Evolutionary conservation across 2,329 filamentous ascomycete species (phyloP), one percentile per base, ranked within the genome.

Genomic region (Aspergillus sp.): DNA sequence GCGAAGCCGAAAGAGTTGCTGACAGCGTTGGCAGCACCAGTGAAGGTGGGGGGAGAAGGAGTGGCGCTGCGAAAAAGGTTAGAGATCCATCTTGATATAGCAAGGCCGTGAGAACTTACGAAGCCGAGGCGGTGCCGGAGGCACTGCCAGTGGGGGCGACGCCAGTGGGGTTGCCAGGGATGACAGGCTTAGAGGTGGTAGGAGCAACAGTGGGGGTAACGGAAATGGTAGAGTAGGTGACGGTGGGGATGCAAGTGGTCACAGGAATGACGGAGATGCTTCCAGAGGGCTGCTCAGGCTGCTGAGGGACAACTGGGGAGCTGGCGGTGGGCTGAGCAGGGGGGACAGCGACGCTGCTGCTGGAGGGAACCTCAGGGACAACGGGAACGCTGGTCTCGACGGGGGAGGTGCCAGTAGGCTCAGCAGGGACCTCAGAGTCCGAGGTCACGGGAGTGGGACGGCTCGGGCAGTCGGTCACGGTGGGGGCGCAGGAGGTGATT

Each of bases 381-480:
- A 43, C 48, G 24, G 58, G 36, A 26, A 50, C 24, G 48, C 34
- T 44, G 24, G 49, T 18, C 15, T 18, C 13, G n/a, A 44, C 41
- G 26, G 41, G 48, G 20, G 41, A 42, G 26, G 48, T 38, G 3
- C 43, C 53, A 15, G 58, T 50, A 24, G 57, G 48, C 32, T 48
- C 48, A 48, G 34, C 51, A 48, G 55, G 17, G 53, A 47, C 8
- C 56, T 61, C n/a, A n/a, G 57, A 58, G 68, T 61, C 57, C 63
- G 64, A 60, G n/a, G n/a, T n/a, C n/a, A n/a, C n/a, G n/a, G n/a
- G n/a, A n/a, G n/a, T n/a, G n/a, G n/a, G n/a, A n/a, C n/a, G n/a
- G n/a, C n/a, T n/a, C n/a, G n/a, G 74, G 74, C 87, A 89, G 84
- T 88, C 69, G 73, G 83, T 81, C 69, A 88, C 84, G 60, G 80